These are phyloP conservation scores for Quillaja saponaria DNA, from an alignment of 306 rosid species.

Conservation along the genomic window DNA sequence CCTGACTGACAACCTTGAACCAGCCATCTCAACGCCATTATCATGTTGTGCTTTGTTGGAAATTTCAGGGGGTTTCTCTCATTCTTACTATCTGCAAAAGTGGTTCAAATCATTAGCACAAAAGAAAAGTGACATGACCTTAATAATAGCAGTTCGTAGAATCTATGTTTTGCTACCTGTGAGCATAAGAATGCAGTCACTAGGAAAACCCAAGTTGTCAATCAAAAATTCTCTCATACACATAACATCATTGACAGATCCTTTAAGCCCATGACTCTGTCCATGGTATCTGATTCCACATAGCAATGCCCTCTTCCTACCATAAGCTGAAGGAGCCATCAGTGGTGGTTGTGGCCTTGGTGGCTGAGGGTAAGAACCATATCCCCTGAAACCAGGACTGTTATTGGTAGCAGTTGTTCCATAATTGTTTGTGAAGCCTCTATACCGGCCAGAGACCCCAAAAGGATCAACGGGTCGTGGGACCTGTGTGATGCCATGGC, in stretches of 20 bases:
- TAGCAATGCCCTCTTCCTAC: constrained; percentile 47
- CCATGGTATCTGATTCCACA: constrained; percentile 57
- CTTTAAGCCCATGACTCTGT: constrained; percentile 33
- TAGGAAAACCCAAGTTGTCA: constrained; percentile 39
- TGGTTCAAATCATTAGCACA: not conserved
- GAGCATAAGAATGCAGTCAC: constrained; percentile 46
- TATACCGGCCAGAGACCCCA: too few relatives aligned
- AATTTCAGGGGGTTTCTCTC: constrained; percentile 38
- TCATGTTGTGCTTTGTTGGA: constrained; percentile 51
- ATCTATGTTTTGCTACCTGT: constrained; percentile 33
- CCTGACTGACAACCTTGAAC: constrained; percentile 41
- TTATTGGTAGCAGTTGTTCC: too few relatives aligned
- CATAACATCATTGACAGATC: constrained; percentile 39
- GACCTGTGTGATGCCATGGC: constrained; percentile 22
- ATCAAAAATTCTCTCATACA: constrained; percentile 46
- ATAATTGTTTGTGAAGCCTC: too few relatives aligned
- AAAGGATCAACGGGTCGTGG: too few relatives aligned
- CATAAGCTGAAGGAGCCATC: constrained; percentile 24
- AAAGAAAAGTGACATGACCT: not conserved
- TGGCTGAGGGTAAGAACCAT: constrained; percentile 26
- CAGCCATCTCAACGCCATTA: constrained; percentile 46
- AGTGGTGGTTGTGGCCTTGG: constrained; percentile 15
- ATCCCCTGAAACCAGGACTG: not conserved
- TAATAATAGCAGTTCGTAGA: not conserved
- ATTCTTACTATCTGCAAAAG: constrained; percentile 32